Conservation (phyloP, 768 basidiomycete genomes). For the Termitomyces sp. region DNA sequence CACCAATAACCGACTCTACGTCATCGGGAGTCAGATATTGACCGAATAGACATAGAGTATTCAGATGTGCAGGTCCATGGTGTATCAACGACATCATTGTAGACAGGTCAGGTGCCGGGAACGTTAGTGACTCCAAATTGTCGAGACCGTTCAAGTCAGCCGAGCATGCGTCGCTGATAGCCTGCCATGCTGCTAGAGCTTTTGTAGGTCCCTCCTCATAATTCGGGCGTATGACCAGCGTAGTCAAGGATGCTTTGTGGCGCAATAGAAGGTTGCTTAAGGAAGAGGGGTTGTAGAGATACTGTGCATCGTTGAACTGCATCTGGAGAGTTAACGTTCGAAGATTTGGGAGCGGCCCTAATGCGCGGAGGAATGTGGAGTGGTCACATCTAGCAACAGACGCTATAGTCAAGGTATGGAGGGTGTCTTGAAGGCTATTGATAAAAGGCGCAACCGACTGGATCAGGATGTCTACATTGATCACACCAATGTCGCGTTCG, state of each 20-base stretch:
- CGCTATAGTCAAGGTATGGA: conserved; percentile 32
- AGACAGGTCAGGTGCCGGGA: conserved; percentile 21
- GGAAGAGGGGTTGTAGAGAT: conserved; percentile 25
- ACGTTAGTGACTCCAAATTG: conserved; percentile 22
- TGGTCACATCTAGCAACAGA: conserved; percentile 32
- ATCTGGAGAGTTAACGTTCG: conserved; percentile 23
- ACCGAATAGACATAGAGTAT: conserved; percentile 23
- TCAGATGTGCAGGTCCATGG: conserved; percentile 25
- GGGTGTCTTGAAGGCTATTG: conserved; percentile 22
- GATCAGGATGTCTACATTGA: conserved; percentile 19
- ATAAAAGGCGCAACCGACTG: conserved; percentile 32
- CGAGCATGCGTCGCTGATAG: conserved; percentile 8
- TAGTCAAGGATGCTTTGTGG: conserved; percentile 21
- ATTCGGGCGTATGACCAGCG: conserved; percentile 22
- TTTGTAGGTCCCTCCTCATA: background rate
- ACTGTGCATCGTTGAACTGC: conserved; percentile 18
- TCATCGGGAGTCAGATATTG: conserved; percentile 24
- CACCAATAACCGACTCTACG: conserved; percentile 20
- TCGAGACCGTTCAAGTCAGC: conserved; percentile 8
- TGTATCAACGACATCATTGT: conserved; percentile 23
- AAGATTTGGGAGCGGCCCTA: conserved; percentile 26
- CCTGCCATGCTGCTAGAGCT: conserved; percentile 8
- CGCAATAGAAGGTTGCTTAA: conserved; percentile 22
- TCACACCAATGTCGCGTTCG: background rate
- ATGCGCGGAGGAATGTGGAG: conserved; percentile 30